Conservation (phyloP, 1,139 yeast genomes). For the Hemisphaericaspora xylanilytica region DNA sequence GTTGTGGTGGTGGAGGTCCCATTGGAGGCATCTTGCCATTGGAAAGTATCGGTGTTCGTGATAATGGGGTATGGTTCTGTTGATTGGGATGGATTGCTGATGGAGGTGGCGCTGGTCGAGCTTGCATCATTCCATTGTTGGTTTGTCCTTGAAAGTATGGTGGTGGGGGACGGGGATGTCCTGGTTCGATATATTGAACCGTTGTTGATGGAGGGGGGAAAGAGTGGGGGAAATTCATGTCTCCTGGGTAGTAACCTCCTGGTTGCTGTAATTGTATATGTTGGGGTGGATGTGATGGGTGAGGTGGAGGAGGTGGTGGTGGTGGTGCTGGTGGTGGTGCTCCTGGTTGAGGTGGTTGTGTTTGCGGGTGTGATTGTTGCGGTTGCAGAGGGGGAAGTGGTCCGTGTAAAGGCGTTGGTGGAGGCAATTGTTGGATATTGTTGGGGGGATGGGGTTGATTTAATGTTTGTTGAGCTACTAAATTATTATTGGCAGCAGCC, state of each 20-base stretch:
- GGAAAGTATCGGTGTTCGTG: not conserved
- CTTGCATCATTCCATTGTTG: not conserved
- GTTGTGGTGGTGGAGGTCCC: conserved; percentile 6
- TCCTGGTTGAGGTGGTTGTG: too few relatives aligned
- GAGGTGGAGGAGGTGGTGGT: conserved; percentile 5
- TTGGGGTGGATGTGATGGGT: conserved; percentile 6
- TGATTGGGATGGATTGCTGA: not conserved
- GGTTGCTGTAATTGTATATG: not conserved
- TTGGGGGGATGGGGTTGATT: conserved; percentile 7
- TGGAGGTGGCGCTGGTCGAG: conserved; percentile 1
- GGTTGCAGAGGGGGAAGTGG: not conserved
- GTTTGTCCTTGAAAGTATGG: conserved; percentile 2
- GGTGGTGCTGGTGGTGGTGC: conserved; percentile 4
- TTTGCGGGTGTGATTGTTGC: conserved; percentile 8
- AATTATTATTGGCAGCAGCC: conserved; percentile 3
- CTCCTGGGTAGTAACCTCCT: conserved; percentile 2
- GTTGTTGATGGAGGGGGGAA: conserved; percentile 3
- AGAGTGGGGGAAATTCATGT: conserved; percentile 5
- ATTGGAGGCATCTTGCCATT: conserved; percentile 2
- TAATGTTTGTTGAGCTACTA: conserved; percentile 5
- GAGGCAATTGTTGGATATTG: conserved; percentile 2
- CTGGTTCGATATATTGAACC: not conserved
- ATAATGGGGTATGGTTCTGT: not conserved
- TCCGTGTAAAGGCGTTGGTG: not conserved
- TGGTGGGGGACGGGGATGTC: conserved; percentile 1